phyloP scores from a whole-genome alignment of 306 rosid genomes.

The Potentilla sterilis region DNA sequence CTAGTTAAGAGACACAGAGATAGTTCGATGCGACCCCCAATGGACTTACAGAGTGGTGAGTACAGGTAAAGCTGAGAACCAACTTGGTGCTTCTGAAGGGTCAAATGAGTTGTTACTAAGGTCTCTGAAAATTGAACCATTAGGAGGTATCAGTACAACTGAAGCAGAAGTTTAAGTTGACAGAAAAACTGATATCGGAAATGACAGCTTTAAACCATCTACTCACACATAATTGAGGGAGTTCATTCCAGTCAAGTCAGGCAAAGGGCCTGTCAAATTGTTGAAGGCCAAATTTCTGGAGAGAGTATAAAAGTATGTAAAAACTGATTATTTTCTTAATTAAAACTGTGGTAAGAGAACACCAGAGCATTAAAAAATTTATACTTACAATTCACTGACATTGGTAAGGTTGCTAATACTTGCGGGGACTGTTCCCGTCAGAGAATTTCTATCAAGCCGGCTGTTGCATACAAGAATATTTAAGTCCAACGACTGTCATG shows the following conservation, averaged over 20 bases:
- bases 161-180: slow-evolving; percentile 7
- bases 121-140: slow-evolving; percentile 52
- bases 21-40: not conserved
- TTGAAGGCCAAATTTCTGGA: slow-evolving; percentile 76
- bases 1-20: not conserved
- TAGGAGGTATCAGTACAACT: slow-evolving; percentile 16
- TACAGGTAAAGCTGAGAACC: slow-evolving; percentile 60
- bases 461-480: slow-evolving; percentile 47
- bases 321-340: slow-evolving; percentile 3
- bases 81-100: slow-evolving; percentile 62
- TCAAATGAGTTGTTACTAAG: slow-evolving; percentile 81
- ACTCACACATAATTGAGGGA: slow-evolving; percentile 79
- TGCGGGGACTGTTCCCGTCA: slow-evolving; percentile 64
- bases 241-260: slow-evolving; percentile 64
- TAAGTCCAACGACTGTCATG: slow-evolving; percentile 12
- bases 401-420: slow-evolving; percentile 60
- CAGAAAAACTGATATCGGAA: slow-evolving; percentile 14
- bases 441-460: slow-evolving; percentile 84
- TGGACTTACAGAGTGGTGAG: slow-evolving; percentile 85
- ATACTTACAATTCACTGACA: slow-evolving; percentile 74
- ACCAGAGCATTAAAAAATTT: slow-evolving; percentile 7
- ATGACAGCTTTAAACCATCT: slow-evolving; percentile 11
- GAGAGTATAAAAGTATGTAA: slow-evolving; percentile 19
- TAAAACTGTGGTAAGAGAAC: not conserved
- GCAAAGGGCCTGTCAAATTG: slow-evolving; percentile 59